Evolutionary conservation across 2,329 filamentous ascomycete species (phyloP), one percentile per base, ranked within the genome.

Genomic region (Colletotrichum camelliae): DNA sequence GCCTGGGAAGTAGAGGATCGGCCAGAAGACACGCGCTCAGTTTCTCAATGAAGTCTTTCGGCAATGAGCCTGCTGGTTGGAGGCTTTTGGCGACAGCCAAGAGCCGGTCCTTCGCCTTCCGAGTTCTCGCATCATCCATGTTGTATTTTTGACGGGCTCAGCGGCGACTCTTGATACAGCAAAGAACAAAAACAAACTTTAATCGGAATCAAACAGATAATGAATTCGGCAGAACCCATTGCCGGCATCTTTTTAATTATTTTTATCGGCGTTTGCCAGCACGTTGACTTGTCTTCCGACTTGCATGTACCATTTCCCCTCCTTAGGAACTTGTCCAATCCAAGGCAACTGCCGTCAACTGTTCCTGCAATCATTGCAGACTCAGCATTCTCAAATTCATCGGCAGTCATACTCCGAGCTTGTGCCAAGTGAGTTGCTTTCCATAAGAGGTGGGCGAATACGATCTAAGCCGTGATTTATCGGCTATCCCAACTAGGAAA

Each of bases 301-400:
- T 0, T 0, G n/a, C 43, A 18, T 13, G 1, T 48, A 9, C 0
- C 18, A 48, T 48, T 48, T 21, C 43, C 43, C 18, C 39, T 48
- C 39, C 18, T 13, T 18, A 18, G 10, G 18, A 48, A n/a, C 9
- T 12, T 48, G 18, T 48, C 18, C 43, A 48, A 48, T 8, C 31
- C 31, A 33, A 33, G 3, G 12, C 31, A 3, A 33, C 31, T 33
- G 0, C 43, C 0, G 43, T 4, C 3, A 48, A 0, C 12, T 10
- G 18, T 5, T 48, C 43, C n/a, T 12, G 5, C 9, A 48, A 48
- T 1, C 18, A 48, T 21, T 21, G 43, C 43, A 10, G 7, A 48
- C 43, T 48, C 9, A 48, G n/a, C 0, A 48, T 21, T 7, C 43
- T 48, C n/a, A 21, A 21, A 48, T 12, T 2, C 18, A 21, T 7